Evolutionary conservation across 352 stramenopile species (phyloP).

Genomic region (Phytophthora rubi): DNA sequence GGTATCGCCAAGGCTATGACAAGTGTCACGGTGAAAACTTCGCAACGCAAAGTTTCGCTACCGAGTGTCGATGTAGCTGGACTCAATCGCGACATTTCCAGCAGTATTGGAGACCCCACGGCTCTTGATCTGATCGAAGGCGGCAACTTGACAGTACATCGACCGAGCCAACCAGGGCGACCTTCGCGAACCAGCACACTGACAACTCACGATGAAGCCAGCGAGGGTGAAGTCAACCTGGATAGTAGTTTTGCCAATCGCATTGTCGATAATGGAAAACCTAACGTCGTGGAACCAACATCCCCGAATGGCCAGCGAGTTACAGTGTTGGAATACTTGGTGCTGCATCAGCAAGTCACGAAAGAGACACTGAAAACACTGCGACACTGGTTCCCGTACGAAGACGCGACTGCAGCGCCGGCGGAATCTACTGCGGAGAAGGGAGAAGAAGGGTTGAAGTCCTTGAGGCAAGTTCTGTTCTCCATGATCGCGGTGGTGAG

Average conservation of each 20-base stretch:
- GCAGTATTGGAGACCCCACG: slow-evolving; percentile 6
- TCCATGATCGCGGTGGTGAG: slow-evolving; percentile 62
- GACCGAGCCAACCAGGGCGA: slow-evolving; percentile 27
- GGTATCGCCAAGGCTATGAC: slow-evolving; percentile 40
- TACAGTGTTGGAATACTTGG: slow-evolving; percentile 63
- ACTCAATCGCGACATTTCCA: not conserved
- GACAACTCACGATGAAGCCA: slow-evolving; percentile 33
- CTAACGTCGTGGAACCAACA: slow-evolving; percentile 1
- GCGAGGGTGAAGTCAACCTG: slow-evolving; percentile 15
- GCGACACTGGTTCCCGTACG: slow-evolving; percentile 61
- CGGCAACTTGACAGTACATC: slow-evolving; percentile 19
- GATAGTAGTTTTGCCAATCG: slow-evolving; percentile 17
- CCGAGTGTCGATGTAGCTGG: slow-evolving; percentile 15
- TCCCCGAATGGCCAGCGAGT: slow-evolving; percentile 44
- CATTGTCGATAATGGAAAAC: not conserved
- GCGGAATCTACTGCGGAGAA: slow-evolving; percentile 28
- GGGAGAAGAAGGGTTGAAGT: slow-evolving; percentile 54
- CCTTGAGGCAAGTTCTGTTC: slow-evolving; percentile 63
- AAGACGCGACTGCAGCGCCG: not conserved
- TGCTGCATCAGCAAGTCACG: slow-evolving; percentile 51
- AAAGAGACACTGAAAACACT: slow-evolving; percentile 50
- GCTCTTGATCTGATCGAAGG: slow-evolving; percentile 5
- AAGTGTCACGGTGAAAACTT: slow-evolving; percentile 17
- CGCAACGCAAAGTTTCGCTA: slow-evolving; percentile 19
- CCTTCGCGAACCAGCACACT: slow-evolving; percentile 31